Evolutionary conservation across 2,329 filamentous ascomycete genomes (phyloP), one percentile per base, ranked within the genome.

Genomic region (Aspergillus sclerotialis): DNA sequence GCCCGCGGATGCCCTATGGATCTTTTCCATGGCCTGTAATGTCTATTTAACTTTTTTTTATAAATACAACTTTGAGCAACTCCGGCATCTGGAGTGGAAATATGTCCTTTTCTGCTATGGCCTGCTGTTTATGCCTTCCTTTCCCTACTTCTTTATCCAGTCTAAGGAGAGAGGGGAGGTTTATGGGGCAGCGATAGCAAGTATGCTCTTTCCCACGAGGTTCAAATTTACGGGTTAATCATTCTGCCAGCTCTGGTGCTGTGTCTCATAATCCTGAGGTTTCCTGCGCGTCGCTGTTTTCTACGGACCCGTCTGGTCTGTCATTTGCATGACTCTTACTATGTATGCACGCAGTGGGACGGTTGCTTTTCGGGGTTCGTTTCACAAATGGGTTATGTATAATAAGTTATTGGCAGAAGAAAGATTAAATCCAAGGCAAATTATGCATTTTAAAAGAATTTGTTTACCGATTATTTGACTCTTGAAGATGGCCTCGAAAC

Each of bases 41-140:
- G 85, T 92, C 33, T 86, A 86, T 56, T 63, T 90, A 10, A 88
- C 84, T 0, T 87, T 92, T 52, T 88, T 87, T 58, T 71, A 69
- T 49, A 83, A 82, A 43, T 89, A 80, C 46, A 76, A 82, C 39
- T 75, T 79, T 1, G 61, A 69, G 4, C 71, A 74, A 33, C 64
- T 92, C 10, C 76, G 76, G 8, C 68, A 61, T 28, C 71, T 90
- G 53, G 86, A 92, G 53, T 73, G 80, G 29, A 79, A 73, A 37
- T 92, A 92, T 44, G 55, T 86, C 1, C 19, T 80, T 1, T 53
- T 69, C 36, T 87, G 83, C 53, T 92, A 92, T 41, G 84, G 84
- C 1, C 41, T 86, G 3, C 83, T 85, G 0, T 76, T 85, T 12
- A 55, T 86, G 7, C 77, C 84, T 2, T 78, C 82, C 0, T 57